Evolutionary conservation across 169 alveolate genomes (phyloP).

Genomic region (Hepatocystis sp.): DNA sequence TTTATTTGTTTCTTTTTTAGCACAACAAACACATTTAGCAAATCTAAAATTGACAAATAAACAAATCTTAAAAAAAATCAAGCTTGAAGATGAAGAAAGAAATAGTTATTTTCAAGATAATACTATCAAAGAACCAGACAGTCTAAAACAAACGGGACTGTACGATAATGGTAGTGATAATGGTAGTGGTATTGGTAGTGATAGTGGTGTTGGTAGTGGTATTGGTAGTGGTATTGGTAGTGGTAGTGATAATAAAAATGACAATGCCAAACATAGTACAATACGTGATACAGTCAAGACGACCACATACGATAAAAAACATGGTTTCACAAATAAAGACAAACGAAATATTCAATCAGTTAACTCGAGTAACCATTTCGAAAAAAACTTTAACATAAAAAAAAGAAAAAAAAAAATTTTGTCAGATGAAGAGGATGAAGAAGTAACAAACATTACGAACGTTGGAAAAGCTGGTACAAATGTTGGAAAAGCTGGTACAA

Average conservation of each 20-base stretch:
- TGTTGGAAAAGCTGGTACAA: too few species aligned
- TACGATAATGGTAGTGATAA: too few species aligned
- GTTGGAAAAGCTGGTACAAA: too few species aligned
- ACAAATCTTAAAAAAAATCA: conserved; percentile 57
- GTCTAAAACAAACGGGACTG: too few species aligned
- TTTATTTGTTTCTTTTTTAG: conserved; percentile 48
- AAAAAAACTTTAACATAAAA: conserved; percentile 10
- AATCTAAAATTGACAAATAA: conserved; percentile 25
- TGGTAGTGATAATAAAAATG: neutral
- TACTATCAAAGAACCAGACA: neutral
- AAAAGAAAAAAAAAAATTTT: conserved; percentile 64
- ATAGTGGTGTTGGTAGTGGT: too few species aligned
- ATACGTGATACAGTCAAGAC: neutral
- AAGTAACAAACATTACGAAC: too few species aligned
- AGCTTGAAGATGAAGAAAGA: conserved; percentile 28
- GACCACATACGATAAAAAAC: neutral
- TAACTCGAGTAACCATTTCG: neutral
- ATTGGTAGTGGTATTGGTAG: neutral
- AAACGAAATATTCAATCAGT: conserved; percentile 16
- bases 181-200: too few species aligned
- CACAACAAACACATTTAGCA: conserved; percentile 60
- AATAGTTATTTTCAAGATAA: neutral
- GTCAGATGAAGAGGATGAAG: conserved; percentile 42
- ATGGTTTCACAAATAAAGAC: neutral
- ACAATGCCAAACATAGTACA: neutral